Percentiles rank a stretch among this genome's conserved stretches.
These are phyloP conservation scores for Vigna angularis DNA, from an alignment of 306 rosid species.

Conservation along the genomic window DNA sequence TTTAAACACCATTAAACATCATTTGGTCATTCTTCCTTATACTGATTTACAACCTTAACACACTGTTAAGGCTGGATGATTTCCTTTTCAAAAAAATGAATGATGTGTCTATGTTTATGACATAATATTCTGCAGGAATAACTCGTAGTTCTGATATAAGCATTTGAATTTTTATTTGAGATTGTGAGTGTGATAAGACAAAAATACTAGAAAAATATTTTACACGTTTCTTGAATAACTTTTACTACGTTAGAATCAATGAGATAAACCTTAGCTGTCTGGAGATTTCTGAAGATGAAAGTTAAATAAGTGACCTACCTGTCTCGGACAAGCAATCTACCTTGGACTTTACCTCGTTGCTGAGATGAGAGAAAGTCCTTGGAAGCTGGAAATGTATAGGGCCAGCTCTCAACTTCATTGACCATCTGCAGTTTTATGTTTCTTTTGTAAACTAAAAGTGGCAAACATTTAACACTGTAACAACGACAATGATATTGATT, in stretches of 20 bases:
- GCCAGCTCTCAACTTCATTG: constrained; percentile 78
- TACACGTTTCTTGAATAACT: no score
- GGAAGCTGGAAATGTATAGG: constrained; percentile 79
- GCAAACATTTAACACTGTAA: background rate
- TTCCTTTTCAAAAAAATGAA: no score
- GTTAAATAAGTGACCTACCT: constrained; percentile 48
- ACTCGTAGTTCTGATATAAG: background rate
- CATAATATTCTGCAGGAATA: background rate
- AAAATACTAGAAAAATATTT: no score
- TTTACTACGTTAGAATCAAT: no score
- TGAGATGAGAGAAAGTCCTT: constrained; percentile 63
- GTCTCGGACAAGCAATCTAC: constrained; percentile 73
- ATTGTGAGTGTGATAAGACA: no score
- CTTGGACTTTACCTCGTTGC: constrained; percentile 67
- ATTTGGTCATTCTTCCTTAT: no score
- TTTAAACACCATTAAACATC: background rate
- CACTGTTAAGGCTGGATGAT: no score
- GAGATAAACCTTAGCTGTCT: background rate
- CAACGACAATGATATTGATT: no score
- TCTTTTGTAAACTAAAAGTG: background rate
- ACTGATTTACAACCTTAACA: no score
- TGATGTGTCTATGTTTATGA: no score
- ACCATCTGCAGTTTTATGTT: constrained; percentile 55
- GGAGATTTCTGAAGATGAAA: background rate
- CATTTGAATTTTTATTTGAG: constrained; percentile 3